Evolutionary conservation across 768 basidiomycete species (phyloP).

Genomic region (Suillus occidentalis): DNA sequence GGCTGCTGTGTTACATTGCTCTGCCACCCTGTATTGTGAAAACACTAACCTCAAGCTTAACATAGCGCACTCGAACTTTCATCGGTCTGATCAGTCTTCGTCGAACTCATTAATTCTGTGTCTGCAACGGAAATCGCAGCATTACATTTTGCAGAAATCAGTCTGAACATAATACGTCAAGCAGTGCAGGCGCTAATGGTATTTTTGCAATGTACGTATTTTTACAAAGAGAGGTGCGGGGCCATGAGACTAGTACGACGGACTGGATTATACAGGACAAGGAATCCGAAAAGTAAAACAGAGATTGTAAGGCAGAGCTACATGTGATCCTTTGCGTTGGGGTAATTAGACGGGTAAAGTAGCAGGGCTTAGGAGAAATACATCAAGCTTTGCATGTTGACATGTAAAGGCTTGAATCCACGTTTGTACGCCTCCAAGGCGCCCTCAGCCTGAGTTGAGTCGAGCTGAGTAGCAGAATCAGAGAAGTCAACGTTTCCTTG

Average conservation of each 20-base stretch:
- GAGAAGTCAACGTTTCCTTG: slow-evolving; percentile 55
- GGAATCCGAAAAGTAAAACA: no score
- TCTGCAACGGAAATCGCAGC: not conserved
- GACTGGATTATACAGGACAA: not conserved
- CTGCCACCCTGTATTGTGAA: not conserved
- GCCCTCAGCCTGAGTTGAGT: slow-evolving; percentile 40
- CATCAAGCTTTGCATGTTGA: slow-evolving; percentile 51
- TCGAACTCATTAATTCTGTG: not conserved
- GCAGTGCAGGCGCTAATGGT: not conserved
- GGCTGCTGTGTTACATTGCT: not conserved
- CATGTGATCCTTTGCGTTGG: not conserved
- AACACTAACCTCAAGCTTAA: not conserved
- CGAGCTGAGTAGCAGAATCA: slow-evolving; percentile 53
- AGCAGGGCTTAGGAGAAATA: slow-evolving; percentile 47
- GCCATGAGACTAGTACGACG: not conserved
- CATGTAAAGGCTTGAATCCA: slow-evolving; percentile 57
- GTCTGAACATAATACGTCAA: not conserved
- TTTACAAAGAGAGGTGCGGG: not conserved
- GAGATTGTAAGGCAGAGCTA: not conserved
- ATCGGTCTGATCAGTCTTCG: not conserved
- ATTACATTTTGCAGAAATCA: not conserved
- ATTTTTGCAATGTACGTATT: not conserved
- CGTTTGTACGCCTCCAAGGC: slow-evolving; percentile 49
- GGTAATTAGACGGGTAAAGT: not conserved
- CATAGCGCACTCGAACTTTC: no score